Base-by-base conservation (phyloP, 2,329 filamentous ascomycete genomes). In the Diaporthe ilicicola region DNA sequence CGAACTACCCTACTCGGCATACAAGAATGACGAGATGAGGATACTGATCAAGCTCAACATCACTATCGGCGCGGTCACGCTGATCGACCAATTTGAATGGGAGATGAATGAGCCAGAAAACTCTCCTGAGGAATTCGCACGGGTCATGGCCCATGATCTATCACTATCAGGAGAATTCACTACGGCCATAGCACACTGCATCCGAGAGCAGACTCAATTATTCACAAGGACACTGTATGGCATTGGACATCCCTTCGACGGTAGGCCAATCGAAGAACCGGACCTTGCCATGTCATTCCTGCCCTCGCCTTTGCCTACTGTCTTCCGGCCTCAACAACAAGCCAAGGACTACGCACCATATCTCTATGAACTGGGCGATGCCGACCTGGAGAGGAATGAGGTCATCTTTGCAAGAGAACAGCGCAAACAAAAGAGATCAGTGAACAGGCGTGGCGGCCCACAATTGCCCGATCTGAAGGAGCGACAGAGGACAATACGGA, bases 1-100 rank as follows among this genome's bases (percentile, higher is more conserved):
- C 1, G 92, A 96, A 78, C 86, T 97, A 15, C 95, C 95, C 0
- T 98, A 98, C 79, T 91, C 89, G 48, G 95, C 96, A 8, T 97
- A 98, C 85, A 98, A 98, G 82, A 97, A 99, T 79, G 96, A 99
- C 79, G 96, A 99, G 84, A 98, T 99, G 95, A 92, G 96, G 64
- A 93, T 99, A 75, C 84, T 97, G 53, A 90, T 99, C 82, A 98
- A 98, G 82, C 87, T 99, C 64, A 98, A 98, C 82, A 97, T 99
- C 78, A 98, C 96, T 8, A 98, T 99, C 78, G 96, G 95, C 50
- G 92, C 94, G 74, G 94, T 97, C 78, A 98, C 95, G 0, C 86
- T 99, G 32, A 92, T 98, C 44, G 96, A 99, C 78, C 96, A 98
- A 79, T 98, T 99, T 73, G 96, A 99, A 82, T 99, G 96, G 96